phyloP scores from a whole-genome alignment of 1,139 yeast species.

The Candida neerlandica region DNA sequence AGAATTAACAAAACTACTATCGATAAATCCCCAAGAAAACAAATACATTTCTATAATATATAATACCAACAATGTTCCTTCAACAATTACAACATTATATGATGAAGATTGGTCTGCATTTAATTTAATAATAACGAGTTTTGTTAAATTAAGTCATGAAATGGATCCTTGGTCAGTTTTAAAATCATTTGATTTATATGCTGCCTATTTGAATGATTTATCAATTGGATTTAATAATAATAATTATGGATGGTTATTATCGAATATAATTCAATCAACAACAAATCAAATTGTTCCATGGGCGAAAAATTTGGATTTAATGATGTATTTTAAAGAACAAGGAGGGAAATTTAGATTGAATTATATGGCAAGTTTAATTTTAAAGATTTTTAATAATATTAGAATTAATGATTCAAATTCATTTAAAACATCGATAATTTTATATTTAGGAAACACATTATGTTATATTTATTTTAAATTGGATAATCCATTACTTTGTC shows the following conservation, averaged over 20 bases:
- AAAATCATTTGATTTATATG: slow-evolving; percentile 61
- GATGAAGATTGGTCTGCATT: slow-evolving; percentile 53
- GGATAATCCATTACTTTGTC: slow-evolving; percentile 67
- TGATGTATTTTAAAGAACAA: slow-evolving; percentile 42
- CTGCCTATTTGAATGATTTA: slow-evolving; percentile 53
- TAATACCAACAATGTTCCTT: background rate
- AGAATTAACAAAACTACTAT: slow-evolving; percentile 12
- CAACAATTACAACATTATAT: slow-evolving; percentile 27
- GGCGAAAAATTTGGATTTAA: slow-evolving; percentile 52
- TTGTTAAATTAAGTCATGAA: slow-evolving; percentile 53
- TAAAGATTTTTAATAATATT: slow-evolving; percentile 65
- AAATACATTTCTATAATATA: slow-evolving; percentile 11
- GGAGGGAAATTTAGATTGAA: slow-evolving; percentile 51
- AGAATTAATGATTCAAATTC: slow-evolving; percentile 50
- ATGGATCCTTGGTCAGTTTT: slow-evolving; percentile 61
- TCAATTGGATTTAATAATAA: slow-evolving; percentile 61
- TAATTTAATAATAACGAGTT: slow-evolving; percentile 50
- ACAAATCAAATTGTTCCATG: slow-evolving; percentile 50
- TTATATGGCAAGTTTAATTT: slow-evolving; percentile 56
- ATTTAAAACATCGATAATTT: slow-evolving; percentile 53
- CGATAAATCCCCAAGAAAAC: slow-evolving; percentile 14
- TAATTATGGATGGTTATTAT: slow-evolving; percentile 51
- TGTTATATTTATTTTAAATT: slow-evolving; percentile 66
- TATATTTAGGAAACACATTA: slow-evolving; percentile 57
- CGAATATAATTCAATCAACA: slow-evolving; percentile 44